phyloP scores from a whole-genome alignment of 345 rosid species.

The Leavenworthia alabamica region DNA sequence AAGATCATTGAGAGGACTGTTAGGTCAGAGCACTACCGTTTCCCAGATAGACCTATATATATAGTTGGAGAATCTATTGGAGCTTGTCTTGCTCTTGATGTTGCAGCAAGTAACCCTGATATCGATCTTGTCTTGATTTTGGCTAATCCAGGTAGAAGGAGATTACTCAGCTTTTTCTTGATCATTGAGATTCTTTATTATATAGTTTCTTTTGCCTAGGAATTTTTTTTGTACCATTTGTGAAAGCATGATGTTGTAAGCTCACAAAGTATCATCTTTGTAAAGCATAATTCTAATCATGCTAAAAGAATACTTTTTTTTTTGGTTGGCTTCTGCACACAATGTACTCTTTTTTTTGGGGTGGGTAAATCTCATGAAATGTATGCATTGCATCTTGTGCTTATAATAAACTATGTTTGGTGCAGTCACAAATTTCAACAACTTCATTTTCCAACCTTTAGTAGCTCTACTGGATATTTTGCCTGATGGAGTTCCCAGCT shows the following conservation, averaged over 20 bases:
- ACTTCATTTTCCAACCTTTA: conserved; percentile 38
- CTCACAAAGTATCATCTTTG: background rate
- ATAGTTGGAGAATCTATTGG: conserved; percentile 48
- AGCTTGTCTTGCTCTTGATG: conserved; percentile 45
- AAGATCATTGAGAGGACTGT: conserved; percentile 46
- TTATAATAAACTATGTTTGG: conserved; percentile 4
- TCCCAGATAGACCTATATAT: conserved; percentile 49
- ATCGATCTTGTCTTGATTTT: conserved; percentile 47
- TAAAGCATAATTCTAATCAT: background rate
- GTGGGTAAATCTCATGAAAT: background rate
- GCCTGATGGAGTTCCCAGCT: conserved; percentile 34
- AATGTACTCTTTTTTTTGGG: background rate
- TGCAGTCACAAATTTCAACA: conserved; percentile 42
- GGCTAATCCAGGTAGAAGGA: conserved; percentile 53
- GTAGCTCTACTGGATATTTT: conserved; percentile 34
- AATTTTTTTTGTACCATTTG: background rate
- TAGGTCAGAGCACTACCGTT: conserved; percentile 34
- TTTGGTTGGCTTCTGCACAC: background rate
- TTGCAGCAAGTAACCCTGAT: conserved; percentile 54
- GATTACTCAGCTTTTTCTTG: background rate
- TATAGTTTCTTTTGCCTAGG: background rate
- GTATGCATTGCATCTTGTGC: background rate
- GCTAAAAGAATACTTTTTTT: background rate
- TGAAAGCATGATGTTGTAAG: background rate
- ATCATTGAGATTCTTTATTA: background rate